Base-by-base conservation (phyloP, 352 stramenopile species). In the Pythium utonaiense region DNA sequence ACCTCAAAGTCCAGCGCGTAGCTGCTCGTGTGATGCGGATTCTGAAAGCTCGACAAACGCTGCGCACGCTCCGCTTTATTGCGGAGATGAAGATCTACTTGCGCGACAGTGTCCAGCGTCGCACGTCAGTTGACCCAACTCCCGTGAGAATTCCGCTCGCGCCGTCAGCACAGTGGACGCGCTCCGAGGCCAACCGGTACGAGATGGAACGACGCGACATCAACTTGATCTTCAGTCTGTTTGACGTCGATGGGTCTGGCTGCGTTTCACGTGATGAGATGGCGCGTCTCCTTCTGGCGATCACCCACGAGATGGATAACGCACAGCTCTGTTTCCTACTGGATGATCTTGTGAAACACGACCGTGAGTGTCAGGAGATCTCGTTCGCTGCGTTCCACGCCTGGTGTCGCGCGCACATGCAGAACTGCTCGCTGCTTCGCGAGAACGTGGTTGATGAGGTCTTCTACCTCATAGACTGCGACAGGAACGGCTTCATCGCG, bases 51-150 rank as follows among this genome's bases (percentile, higher is more conserved):
- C 71, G 77, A 21, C 78, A 87, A 47, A 91, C 81, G 28, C 63
- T 91, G 33, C 76, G 81, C 24, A 91, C 78, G 6, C 68, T 91
- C 16, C 81, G 79, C 1, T 91, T 89, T 25, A 66, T 91, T 2
- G 81, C 81, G 7, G 81, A 91, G 59, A 88, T 89, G 77, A 91
- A 91, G 64, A 77, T 91, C 24, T 86, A 91, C 47, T 60, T 91
- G 19, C 66, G 62, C 5, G 81, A 89, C 59, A 83, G 68, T 28
- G 74, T 75, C 21, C 71, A 64, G 21, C 71, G 62, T 22, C 63
- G 55, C 55, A 51, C 64, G 21, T 57, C 71, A 6, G 6, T 69
- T 0, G 31, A 57, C 9, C 45, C 55, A 0, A 28, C 53, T 62
- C 73, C 3, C 61, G 77, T 10, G 70, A 80, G 33, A 83, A 78